Conservation (phyloP, 768 basidiomycete species). For the Trametes punicea region DNA sequence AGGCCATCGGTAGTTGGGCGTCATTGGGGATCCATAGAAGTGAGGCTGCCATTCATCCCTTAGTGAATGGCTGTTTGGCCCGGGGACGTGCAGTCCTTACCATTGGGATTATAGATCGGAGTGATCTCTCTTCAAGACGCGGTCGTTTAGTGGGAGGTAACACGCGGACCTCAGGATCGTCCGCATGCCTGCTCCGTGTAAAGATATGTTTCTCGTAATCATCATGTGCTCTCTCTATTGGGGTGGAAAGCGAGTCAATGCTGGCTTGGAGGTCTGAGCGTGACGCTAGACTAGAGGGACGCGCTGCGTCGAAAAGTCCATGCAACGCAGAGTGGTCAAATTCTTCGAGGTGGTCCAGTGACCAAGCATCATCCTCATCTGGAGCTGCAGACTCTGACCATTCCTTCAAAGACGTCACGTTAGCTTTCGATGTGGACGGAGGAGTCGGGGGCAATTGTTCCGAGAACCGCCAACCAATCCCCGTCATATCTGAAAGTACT, state of each 20-base stretch:
- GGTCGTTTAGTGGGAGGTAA: too few relatives aligned
- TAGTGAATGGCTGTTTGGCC: neutral
- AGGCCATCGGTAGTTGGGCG: neutral
- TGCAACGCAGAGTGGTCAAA: conserved; percentile 11
- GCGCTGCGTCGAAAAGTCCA: neutral
- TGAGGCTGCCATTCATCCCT: neutral
- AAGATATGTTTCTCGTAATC: too few relatives aligned
- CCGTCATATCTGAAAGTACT: neutral
- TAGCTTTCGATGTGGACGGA: neutral
- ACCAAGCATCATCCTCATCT: conserved; percentile 8
- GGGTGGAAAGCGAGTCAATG: neutral
- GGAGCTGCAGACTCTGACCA: neutral
- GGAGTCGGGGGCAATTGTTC: neutral
- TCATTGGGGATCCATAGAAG: neutral
- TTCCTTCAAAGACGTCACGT: neutral
- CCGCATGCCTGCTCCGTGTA: too few relatives aligned
- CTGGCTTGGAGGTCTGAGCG: neutral
- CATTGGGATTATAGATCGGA: neutral
- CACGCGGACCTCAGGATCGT: too few relatives aligned
- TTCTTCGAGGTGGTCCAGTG: conserved; percentile 9
- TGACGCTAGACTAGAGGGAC: too few relatives aligned
- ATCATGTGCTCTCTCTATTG: too few relatives aligned
- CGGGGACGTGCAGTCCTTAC: neutral
- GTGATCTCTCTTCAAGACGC: neutral
- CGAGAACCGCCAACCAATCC: neutral